These are phyloP conservation scores for Trametes gibbosa DNA, from an alignment of 768 basidiomycete genomes.

Conservation along the genomic window DNA sequence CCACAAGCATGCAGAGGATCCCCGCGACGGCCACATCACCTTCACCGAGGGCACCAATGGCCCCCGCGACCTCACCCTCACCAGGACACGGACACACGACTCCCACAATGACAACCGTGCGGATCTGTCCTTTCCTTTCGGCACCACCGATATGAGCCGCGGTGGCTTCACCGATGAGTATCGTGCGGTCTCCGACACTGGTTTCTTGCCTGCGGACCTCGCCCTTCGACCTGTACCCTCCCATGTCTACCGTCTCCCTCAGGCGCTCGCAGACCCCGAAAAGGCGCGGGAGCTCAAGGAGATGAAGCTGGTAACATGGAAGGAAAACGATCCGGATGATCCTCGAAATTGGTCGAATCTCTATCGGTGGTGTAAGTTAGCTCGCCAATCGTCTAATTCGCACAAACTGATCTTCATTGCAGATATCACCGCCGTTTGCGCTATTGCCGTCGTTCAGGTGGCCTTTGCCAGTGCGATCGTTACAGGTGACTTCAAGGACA, in stretches of 20 bases:
- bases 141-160: conserved; percentile 26
- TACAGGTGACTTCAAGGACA: conserved; percentile 37
- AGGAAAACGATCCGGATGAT: conserved; percentile 38
- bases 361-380: conserved; percentile 35
- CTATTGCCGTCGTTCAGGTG: conserved; percentile 34
- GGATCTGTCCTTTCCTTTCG: conserved; percentile 32
- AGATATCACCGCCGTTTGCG: conserved; percentile 33
- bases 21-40: conserved; percentile 12
- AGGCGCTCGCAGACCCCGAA: conserved; percentile 32
- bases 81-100: conserved; percentile 15
- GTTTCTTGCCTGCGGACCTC: conserved; percentile 28
- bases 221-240: conserved; percentile 32
- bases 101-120: conserved; percentile 23
- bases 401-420: background rate
- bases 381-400: background rate
- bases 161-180: conserved; percentile 36
- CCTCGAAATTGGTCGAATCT: conserved; percentile 36
- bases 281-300: conserved; percentile 33
- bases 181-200: conserved; percentile 29
- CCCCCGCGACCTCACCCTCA: conserved; percentile 12
- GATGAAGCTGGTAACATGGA: conserved; percentile 37
- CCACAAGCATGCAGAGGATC: conserved; percentile 1
- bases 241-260: conserved; percentile 21
- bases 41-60: conserved; percentile 8
- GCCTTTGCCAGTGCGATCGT: conserved; percentile 38